Conservation (phyloP, 1,139 yeast species). For the Blastobotrys raffinosifermentans region DNA sequence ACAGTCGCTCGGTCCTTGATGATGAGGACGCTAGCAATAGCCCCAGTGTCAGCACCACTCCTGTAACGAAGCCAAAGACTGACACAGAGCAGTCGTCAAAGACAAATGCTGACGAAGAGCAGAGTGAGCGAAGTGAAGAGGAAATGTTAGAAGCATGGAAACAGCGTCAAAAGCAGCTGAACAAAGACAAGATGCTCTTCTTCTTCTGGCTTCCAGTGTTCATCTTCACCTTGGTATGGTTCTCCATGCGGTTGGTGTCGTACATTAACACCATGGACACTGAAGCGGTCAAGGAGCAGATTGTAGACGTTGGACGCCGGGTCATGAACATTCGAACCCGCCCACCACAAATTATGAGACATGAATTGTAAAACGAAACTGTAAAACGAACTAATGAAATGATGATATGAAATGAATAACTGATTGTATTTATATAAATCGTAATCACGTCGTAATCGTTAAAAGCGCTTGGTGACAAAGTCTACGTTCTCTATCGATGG, state of each 20-base stretch:
- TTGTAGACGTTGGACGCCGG: conserved; percentile 6
- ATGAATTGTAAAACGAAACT: neutral
- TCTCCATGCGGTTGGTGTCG: conserved; percentile 19
- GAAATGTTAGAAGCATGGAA: conserved; percentile 25
- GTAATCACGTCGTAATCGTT: neutral
- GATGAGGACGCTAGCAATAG: conserved; percentile 13
- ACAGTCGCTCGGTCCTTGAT: conserved; percentile 26
- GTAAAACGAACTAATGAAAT: neutral
- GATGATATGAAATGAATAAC: too few relatives aligned
- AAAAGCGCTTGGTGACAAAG: too few relatives aligned
- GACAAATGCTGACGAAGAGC: conserved; percentile 11
- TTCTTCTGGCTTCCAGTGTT: conserved; percentile 59
- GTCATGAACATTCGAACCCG: conserved; percentile 10
- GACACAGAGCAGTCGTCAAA: conserved; percentile 9
- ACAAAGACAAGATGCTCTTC: conserved; percentile 75
- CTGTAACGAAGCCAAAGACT: conserved; percentile 19
- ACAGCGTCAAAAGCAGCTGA: conserved; percentile 46
- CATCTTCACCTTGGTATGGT: conserved; percentile 25
- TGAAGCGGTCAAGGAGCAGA: conserved; percentile 9
- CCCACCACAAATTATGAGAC: conserved; percentile 1
- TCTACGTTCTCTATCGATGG: too few relatives aligned
- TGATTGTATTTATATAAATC: too few relatives aligned
- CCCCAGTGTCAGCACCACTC: too few relatives aligned
- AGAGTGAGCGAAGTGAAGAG: conserved; percentile 16
- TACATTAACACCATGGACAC: conserved; percentile 13